These are phyloP conservation scores for Porpolomopsis calyptriformis DNA, from an alignment of 768 basidiomycete genomes.

Conservation along the genomic window DNA sequence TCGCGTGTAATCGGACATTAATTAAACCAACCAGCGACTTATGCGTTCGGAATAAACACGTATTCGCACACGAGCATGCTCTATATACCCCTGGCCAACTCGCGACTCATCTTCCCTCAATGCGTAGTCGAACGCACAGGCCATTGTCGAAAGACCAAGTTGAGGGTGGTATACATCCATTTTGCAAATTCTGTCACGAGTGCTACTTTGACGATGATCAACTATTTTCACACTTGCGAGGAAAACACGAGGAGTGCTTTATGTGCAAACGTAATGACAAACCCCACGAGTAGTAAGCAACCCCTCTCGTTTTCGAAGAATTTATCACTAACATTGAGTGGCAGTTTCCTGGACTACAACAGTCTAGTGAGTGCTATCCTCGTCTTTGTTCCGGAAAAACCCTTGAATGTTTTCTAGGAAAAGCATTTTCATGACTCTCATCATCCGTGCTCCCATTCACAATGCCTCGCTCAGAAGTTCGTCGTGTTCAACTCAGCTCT, in stretches of 20 bases:
- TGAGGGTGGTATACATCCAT: conserved; percentile 65
- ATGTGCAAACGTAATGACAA: conserved; percentile 78
- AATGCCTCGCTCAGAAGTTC: conserved; percentile 82
- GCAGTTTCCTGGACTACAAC: conserved; percentile 72
- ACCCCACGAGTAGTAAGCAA: conserved; percentile 74
- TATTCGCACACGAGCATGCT: conserved; percentile 91
- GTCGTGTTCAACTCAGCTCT: conserved; percentile 84
- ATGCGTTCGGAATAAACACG: conserved; percentile 83
- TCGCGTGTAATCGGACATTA: not conserved
- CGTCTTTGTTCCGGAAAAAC: conserved; percentile 4
- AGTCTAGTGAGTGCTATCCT: conserved; percentile 42
- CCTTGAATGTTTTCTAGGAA: conserved; percentile 39
- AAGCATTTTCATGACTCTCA: conserved; percentile 68
- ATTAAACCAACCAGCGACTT: conserved; percentile 48
- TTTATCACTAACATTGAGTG: not conserved
- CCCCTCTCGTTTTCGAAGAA: conserved; percentile 1
- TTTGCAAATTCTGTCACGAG: conserved; percentile 85
- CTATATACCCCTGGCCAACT: conserved; percentile 60
- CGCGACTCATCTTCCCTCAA: conserved; percentile 67
- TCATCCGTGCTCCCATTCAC: conserved; percentile 60
- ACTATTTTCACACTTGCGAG: conserved; percentile 86
- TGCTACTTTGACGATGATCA: conserved; percentile 93
- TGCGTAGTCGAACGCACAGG: conserved; percentile 32
- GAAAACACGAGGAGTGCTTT: conserved; percentile 93
- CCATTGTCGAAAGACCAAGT: conserved; percentile 40